These are phyloP conservation scores for Leptographium wingfieldii DNA, from an alignment of 2,329 filamentous ascomycete species.

Conservation along the genomic window DNA sequence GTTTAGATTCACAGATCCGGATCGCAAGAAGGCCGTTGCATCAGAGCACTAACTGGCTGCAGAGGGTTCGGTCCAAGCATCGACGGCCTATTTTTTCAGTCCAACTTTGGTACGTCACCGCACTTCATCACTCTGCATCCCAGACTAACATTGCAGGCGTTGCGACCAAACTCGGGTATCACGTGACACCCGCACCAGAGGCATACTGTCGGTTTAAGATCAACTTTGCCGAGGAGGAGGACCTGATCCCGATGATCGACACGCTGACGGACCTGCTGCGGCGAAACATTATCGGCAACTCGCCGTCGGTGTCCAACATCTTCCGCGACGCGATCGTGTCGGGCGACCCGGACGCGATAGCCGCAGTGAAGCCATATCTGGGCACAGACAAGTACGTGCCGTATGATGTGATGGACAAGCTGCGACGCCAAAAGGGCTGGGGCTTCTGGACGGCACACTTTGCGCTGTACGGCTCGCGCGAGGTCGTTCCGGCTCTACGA, in stretches of 20 bases:
- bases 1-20: not conserved
- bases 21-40: no score
- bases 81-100: slow-evolving; percentile 37
- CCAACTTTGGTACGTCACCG: slow-evolving; percentile 28
- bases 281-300: not conserved
- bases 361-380: not conserved
- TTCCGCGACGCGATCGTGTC: not conserved
- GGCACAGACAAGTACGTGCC: not conserved
- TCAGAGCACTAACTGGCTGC: not conserved
- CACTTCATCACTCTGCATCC: not conserved
- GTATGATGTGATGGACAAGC: not conserved
- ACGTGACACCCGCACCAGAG: slow-evolving; percentile 23
- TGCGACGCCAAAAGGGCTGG: not conserved
- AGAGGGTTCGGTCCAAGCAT: slow-evolving; percentile 23
- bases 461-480: not conserved
- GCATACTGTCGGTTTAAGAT: slow-evolving; percentile 26
- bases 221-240: slow-evolving; percentile 24
- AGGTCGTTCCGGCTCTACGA: not conserved
- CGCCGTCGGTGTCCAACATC: not conserved
- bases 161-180: slow-evolving; percentile 40
- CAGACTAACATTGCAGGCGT: slow-evolving; percentile 13
- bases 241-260: slow-evolving; percentile 22
- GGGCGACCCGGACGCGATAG: not conserved
- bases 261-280: slow-evolving; percentile 8
- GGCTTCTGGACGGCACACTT: not conserved